A percentile compares a stretch with the other conserved stretches of the same genome.
These are phyloP conservation scores for Cephaloascus fragrans DNA, from an alignment of 805 yeast genomes.

Conservation along the genomic window DNA sequence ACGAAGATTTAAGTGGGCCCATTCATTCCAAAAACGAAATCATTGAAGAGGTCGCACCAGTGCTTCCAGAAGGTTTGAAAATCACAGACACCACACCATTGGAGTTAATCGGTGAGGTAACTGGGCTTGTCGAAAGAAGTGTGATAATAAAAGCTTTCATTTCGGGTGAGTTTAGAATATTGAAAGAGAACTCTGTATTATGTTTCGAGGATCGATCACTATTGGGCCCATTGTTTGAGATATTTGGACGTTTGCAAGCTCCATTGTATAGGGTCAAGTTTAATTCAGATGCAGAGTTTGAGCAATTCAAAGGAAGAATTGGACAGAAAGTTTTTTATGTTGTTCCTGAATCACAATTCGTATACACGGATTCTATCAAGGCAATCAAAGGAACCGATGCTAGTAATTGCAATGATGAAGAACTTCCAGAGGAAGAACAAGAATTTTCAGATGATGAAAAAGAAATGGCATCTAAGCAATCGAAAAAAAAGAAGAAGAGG, in stretches of 20 bases:
- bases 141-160: conserved; percentile 59
- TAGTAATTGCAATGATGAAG: conserved; percentile 91
- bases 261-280: conserved; percentile 78
- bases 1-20: conserved; percentile 48
- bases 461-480: conserved; percentile 61
- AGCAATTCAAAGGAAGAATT: conserved; percentile 31
- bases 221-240: conserved; percentile 76
- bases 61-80: conserved; percentile 55
- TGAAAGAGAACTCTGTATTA: conserved; percentile 72
- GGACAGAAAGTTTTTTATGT: conserved; percentile 65
- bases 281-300: conserved; percentile 37
- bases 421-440: conserved; percentile 84
- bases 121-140: conserved; percentile 61
- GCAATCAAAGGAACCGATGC: conserved; percentile 85
- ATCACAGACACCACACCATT: conserved; percentile 55
- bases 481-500: conserved; percentile 49
- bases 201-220: conserved; percentile 65
- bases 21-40: conserved; percentile 74
- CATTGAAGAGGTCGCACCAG: conserved; percentile 55
- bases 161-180: conserved; percentile 79
- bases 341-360: conserved; percentile 71
- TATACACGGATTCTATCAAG: conserved; percentile 65
- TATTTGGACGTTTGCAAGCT: conserved; percentile 76
- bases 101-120: conserved; percentile 61
- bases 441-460: conserved; percentile 93